Base-by-base conservation (phyloP, 108 stramenopile genomes). In the Nitzschia putrida region DNA sequence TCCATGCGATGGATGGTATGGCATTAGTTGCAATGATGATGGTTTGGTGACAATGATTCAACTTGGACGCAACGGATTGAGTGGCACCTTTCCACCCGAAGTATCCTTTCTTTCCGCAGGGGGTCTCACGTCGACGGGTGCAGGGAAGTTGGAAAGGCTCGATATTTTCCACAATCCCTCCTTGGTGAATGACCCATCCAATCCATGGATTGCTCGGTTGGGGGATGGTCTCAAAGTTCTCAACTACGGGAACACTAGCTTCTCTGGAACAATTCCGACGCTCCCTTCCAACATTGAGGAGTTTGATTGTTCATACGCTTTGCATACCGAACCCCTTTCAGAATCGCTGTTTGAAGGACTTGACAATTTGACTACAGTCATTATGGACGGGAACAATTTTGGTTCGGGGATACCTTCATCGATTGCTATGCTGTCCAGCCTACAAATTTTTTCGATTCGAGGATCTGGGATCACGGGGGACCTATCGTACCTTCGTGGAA, bases 1-100 rank as follows among this genome's bases (percentile, higher is more conserved):
- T 53, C 65, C 65, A 21, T 66, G 65, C 51, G 7, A 37, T 39
- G 37, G 37, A 29, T 66, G 65, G 65, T 66, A 22, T 53, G 65
- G 65, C 37, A 66, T 66, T 22, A 8, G 10, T 24, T 66, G 65
- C 37, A 50, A 66, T 21, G 26, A n/a, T 2, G 37, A 53, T n/a
- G 50, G 37, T n/a, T 26, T 12, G 25, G 25, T 66, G 50, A 53
- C 51, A 14, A 40, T 5, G 10, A 53, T 66, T 53, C 65, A 26
- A 12, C 52, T 66, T 13, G 18, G 25, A 38, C 50, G 65, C 37
- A 66, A 66, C 34, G 65, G 65, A 13, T 45, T 66, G 51, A 66
- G 52, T 66, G 65, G 65, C 2, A 53, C 39, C 14, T 66, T 66
- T 45, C 65, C 65, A 13, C 7, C 25, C 16, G 65, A 66, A 26